Evolutionary conservation across 768 basidiomycete genomes (phyloP).

Genomic region (Tubosaeta sp.): DNA sequence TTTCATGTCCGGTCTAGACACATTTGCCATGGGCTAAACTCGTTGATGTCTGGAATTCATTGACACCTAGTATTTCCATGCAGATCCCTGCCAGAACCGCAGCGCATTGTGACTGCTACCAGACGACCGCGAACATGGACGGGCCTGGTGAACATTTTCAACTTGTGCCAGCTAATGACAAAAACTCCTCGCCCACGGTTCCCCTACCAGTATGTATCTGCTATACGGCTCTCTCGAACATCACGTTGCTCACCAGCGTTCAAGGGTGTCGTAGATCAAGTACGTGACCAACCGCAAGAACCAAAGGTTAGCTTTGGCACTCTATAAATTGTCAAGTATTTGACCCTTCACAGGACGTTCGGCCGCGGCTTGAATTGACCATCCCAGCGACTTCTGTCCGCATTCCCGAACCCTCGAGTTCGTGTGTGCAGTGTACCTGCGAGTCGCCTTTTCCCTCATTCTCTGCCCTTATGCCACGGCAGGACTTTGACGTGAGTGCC

Average conservation of each 20-base stretch:
- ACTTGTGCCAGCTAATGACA: not conserved
- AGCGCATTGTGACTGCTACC: not conserved
- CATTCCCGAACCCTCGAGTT: not conserved
- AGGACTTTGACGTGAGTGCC: constrained; percentile 5
- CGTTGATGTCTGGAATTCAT: not conserved
- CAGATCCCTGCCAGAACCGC: not conserved
- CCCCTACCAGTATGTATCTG: constrained; percentile 3
- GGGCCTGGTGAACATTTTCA: not conserved
- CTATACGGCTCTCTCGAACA: not conserved
- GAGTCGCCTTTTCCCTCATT: constrained; percentile 6
- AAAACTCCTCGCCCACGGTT: not conserved
- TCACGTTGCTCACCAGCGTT: constrained; percentile 3
- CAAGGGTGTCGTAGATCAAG: constrained; percentile 7
- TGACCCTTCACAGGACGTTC: constrained; percentile 10
- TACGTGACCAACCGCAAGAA: constrained; percentile 1
- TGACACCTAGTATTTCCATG: not conserved
- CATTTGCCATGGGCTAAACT: constrained; percentile 1
- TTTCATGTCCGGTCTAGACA: not conserved
- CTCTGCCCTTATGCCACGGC: constrained; percentile 7
- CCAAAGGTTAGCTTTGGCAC: not conserved
- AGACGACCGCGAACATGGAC: constrained; percentile 1
- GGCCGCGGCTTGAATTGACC: constrained; percentile 1
- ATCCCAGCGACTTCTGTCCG: constrained; percentile 9
- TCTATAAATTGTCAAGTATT: not conserved
- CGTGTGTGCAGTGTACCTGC: constrained; percentile 7